Percentiles rank a stretch among this genome's conserved stretches.
Evolutionary conservation across 768 basidiomycete genomes (phyloP).

Genomic region (Tricholoma terreum): DNA sequence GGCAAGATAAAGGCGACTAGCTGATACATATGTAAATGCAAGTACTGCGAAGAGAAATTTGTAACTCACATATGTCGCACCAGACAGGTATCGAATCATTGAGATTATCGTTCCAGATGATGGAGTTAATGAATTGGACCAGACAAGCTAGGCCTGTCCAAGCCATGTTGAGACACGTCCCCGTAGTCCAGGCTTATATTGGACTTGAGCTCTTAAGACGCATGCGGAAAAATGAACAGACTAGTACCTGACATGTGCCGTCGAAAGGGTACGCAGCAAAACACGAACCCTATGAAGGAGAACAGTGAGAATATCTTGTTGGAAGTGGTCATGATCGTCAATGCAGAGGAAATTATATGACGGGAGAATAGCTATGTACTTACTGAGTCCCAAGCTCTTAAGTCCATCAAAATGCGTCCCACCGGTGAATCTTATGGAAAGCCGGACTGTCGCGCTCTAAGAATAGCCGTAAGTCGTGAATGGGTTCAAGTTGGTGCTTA

Average conservation of each 20-base stretch:
- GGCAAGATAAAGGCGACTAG: not conserved
- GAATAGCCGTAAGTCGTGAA: too few relatives aligned
- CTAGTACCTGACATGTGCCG: not conserved
- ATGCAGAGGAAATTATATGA: too few relatives aligned
- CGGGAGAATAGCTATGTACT: too few relatives aligned
- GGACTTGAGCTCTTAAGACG: not conserved
- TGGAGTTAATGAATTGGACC: conserved; percentile 43
- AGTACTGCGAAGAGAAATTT: not conserved
- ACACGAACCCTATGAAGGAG: not conserved
- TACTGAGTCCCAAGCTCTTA: too few relatives aligned
- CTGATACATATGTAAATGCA: not conserved
- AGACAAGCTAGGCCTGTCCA: conserved; percentile 45
- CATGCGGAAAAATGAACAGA: not conserved
- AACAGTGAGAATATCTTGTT: not conserved
- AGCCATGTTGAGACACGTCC: conserved; percentile 47
- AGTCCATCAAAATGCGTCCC: too few relatives aligned
- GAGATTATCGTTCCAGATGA: conserved; percentile 48
- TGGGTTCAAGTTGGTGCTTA: too few relatives aligned
- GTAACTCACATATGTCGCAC: conserved; percentile 28
- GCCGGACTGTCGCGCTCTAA: too few relatives aligned
- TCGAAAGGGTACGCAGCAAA: not conserved
- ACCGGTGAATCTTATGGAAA: too few relatives aligned
- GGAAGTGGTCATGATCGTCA: not conserved
- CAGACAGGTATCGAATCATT: conserved; percentile 30
- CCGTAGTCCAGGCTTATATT: conserved; percentile 42